Evolutionary conservation across 2,329 filamentous ascomycete species (phyloP).

Genomic region (Alternaria solani): DNA sequence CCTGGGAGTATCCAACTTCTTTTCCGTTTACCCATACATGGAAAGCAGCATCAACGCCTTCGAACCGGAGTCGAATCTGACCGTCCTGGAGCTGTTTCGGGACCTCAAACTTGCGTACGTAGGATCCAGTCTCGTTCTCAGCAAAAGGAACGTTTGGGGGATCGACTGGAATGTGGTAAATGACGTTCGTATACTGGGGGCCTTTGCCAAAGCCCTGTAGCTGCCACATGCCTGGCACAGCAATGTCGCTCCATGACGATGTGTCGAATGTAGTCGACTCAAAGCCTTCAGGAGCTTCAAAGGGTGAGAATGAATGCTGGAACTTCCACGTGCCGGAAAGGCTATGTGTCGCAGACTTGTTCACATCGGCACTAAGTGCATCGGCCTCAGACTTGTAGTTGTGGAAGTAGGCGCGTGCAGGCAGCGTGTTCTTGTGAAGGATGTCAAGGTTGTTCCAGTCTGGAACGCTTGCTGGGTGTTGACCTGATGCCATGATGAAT

Average conservation of each 20-base stretch:
- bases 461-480: conserved; percentile 47
- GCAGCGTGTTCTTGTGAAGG: conserved; percentile 67
- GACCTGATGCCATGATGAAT: conserved; percentile 31
- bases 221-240: conserved; percentile 75
- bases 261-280: conserved; percentile 44
- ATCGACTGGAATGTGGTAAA: conserved; percentile 70
- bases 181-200: conserved; percentile 74
- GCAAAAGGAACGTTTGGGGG: conserved; percentile 68
- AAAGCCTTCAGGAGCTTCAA: conserved; percentile 49
- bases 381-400: conserved; percentile 60
- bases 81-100: conserved; percentile 59
- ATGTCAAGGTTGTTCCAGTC: conserved; percentile 70
- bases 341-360: conserved; percentile 44
- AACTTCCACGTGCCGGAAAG: conserved; percentile 53
- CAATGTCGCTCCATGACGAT: conserved; percentile 61
- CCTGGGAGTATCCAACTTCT: conserved; percentile 73
- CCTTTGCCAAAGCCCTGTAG: conserved; percentile 69
- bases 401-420: conserved; percentile 65
- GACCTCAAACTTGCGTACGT: conserved; percentile 64
- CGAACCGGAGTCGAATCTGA: conserved; percentile 71
- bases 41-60: conserved; percentile 76
- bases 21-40: conserved; percentile 73
- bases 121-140: conserved; percentile 71
- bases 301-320: conserved; percentile 47
- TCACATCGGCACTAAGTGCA: conserved; percentile 55